Evolutionary conservation across 2,329 filamentous ascomycete genomes (phyloP).

Genomic region (Penicillium frequentans): DNA sequence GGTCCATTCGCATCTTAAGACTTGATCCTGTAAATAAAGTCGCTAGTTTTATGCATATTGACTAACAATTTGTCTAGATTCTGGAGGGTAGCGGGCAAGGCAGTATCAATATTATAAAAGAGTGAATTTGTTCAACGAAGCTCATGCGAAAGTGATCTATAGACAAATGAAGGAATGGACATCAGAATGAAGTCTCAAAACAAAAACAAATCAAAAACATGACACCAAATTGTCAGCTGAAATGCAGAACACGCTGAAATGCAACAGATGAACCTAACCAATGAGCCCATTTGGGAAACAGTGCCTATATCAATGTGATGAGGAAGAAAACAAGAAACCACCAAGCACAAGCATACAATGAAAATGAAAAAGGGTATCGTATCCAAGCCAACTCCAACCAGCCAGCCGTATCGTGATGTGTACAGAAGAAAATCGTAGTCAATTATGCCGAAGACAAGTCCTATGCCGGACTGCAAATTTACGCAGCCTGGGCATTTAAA

Average conservation of each 20-base stretch:
- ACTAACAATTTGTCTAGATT: neutral
- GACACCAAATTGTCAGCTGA: neutral
- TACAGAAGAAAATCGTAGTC: neutral
- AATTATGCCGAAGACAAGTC: neutral
- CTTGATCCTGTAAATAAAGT: neutral
- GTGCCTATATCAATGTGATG: neutral
- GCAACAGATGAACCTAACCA: neutral
- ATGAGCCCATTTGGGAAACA: neutral
- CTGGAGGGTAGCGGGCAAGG: neutral
- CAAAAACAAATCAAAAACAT: neutral
- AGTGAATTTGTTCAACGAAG: neutral
- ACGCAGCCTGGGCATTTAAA: neutral
- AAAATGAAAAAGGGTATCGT: neutral
- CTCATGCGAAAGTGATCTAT: neutral
- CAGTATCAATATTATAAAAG: neutral
- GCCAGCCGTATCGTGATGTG: neutral
- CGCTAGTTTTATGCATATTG: neutral
- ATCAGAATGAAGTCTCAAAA: neutral
- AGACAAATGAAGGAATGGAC: neutral
- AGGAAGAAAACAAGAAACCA: neutral
- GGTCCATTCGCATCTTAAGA: too few relatives aligned
- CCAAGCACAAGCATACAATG: neutral
- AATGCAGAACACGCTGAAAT: slow-evolving; percentile 4
- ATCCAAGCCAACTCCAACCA: neutral
- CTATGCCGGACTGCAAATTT: neutral